Base-by-base conservation (phyloP, 140 eudicot species). In the Eryngium alpinum region DNA sequence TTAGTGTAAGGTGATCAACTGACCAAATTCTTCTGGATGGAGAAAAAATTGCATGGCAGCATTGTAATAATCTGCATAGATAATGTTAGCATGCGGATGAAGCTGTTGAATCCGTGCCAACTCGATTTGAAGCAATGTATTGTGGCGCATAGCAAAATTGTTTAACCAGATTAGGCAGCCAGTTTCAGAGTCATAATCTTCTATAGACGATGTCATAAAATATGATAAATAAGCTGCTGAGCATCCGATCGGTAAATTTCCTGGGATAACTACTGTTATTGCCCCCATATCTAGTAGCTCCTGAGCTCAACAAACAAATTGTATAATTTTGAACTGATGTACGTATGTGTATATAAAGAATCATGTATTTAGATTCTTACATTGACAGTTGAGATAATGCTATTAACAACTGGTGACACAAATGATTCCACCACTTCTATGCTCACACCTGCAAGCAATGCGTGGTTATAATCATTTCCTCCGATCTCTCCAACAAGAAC, bases 191-290 rank as follows among this genome's bases (percentile, higher is more conserved):
- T 90, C 93, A 9, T 87, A 86, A 7, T 87, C 86, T 15, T 70
- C 63, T 0, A 28, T 17, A 44, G 80, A 59, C 10, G 87, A 78
- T 10, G 27, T 84, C 72, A 76, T 31, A 67, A 81, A 92, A 13
- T 31, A 14, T n/a, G 90, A 82, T 67, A 92, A 79, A 72, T 86
- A 89, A 24, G 73, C 56, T 0, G 92, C 44, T 27, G 84, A 79
- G 53, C 97, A 90, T 33, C 97, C 95, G 44, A 90, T 84, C 24
- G 96, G 92, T n/a, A 89, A 67, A 85, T 86, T 87, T 29, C 95
- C 93, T 0, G 96, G 97, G 32, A 92, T 80, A 17, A 92, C 29
- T 0, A 92, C 3, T 22, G 91, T 86, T 78, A 21, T 65, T 22
- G 92, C 97, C 34, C 92, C 92, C 46, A 84, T 3, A 19, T 83